phyloP scores from a whole-genome alignment of 139 green algal genomes.

The Closterium sp. region DNA sequence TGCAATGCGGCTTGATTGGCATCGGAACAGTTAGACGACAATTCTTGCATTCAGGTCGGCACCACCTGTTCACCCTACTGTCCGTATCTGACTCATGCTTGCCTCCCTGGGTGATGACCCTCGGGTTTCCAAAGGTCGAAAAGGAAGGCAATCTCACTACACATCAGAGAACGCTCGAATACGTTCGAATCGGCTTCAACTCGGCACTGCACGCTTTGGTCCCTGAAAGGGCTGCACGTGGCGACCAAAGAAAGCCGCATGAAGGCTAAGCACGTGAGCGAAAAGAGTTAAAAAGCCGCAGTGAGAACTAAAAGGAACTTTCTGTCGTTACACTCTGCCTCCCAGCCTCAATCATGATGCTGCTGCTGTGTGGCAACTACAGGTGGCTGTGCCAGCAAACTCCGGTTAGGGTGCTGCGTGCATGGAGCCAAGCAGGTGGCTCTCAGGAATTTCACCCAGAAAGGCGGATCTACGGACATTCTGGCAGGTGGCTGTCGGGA shows the following conservation, averaged over 20 bases:
- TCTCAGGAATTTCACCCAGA: background rate
- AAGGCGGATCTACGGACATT: background rate
- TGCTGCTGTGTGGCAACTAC: background rate
- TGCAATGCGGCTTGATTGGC: background rate
- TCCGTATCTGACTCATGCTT: background rate
- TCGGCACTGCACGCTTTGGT: background rate
- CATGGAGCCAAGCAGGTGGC: background rate
- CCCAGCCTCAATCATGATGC: background rate
- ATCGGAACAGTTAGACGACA: background rate
- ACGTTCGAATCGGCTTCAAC: background rate
- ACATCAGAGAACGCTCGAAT: background rate
- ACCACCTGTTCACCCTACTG: background rate
- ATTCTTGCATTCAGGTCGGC: background rate
- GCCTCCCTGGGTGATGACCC: background rate
- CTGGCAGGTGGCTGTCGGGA: background rate
- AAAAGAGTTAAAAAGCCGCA: background rate
- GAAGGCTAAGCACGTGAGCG: background rate
- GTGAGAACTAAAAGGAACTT: background rate
- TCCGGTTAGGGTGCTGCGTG: background rate
- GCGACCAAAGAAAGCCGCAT: background rate
- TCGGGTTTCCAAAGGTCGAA: background rate
- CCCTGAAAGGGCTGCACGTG: background rate
- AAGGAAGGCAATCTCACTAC: background rate
- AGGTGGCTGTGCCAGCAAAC: background rate
- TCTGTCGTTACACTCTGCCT: background rate